These are phyloP conservation scores for Martensiomyces pterosporus DNA, from an alignment of 192 early-diverging fungal genomes.

Conservation along the genomic window DNA sequence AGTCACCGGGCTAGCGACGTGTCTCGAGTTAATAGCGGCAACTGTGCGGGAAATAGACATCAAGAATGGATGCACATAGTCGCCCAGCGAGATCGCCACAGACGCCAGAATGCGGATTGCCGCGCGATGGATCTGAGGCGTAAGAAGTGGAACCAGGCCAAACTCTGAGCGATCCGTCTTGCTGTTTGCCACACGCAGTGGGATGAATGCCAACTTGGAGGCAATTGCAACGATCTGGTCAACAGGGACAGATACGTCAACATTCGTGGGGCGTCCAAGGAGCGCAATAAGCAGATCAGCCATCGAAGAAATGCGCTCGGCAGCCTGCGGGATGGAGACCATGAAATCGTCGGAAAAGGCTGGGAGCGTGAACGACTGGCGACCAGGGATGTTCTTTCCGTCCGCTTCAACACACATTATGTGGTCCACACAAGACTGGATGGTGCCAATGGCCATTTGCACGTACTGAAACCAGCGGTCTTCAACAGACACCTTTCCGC, in stretches of 20 bases:
- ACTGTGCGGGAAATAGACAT: conserved; percentile 26
- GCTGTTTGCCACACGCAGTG: conserved; percentile 28
- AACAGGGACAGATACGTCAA: conserved; percentile 25
- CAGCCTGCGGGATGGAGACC: conserved; percentile 39
- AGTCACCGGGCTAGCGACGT: conserved; percentile 19
- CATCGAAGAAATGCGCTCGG: conserved; percentile 43
- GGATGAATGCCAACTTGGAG: conserved; percentile 31
- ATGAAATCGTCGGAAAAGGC: conserved; percentile 23
- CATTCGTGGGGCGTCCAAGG: conserved; percentile 25
- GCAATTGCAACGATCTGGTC: conserved; percentile 20
- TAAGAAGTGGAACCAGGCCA: conserved; percentile 23
- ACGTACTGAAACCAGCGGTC: conserved; percentile 45
- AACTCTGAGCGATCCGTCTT: conserved; percentile 37
- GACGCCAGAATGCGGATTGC: conserved; percentile 39
- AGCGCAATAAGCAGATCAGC: conserved; percentile 27
- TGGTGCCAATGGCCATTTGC: conserved; percentile 32
- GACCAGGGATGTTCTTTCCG: not conserved
- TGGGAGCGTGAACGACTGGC: conserved; percentile 16
- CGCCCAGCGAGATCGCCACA: conserved; percentile 26
- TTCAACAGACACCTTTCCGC: conserved; percentile 36
- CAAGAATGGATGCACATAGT: conserved; percentile 37
- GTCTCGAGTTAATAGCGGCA: conserved; percentile 19
- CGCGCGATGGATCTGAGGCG: conserved; percentile 38
- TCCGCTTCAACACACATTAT: conserved; percentile 21
- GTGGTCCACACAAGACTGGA: conserved; percentile 38